Base-by-base conservation (phyloP, 805 yeast species). In the Pichia kluyveri region DNA sequence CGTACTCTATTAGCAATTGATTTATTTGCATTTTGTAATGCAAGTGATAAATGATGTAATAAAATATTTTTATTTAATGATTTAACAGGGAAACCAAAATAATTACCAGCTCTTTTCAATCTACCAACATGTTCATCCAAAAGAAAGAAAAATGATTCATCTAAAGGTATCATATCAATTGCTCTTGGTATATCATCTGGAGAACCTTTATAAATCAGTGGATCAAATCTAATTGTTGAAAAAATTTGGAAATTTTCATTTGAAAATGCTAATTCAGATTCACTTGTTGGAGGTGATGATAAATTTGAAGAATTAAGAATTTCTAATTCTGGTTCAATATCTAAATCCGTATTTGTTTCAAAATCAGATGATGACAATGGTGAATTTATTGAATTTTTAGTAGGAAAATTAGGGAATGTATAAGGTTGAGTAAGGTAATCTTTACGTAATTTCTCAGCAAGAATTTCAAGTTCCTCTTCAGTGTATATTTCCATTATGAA, bases 141-240 rank as follows among this genome's bases (percentile, higher is more conserved):
- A 19, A 88, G 68, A 55, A 83, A 80, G 64, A 86, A 87, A 49
- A 60, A 62, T 1, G 68, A 57, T 8, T 52, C 51, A 27, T 67
- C 60, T 36, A 58, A 50, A 23, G 54, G 55, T 42, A 56, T 40
- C 44, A 57, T 45, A 45, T 54, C 43, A 48, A 60, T 55, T 28
- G 63, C 65, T 40, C 62, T 53, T 23, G n/a, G 9, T 12, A 34
- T 34, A 54, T 47, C 28, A 62, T 36, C 4, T 34, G 38, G 5
- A 2, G 62, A 56, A 4, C 58, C 60, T 9, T 51, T 51, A n/a
- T 65, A 58, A 45, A 84, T 61, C 10, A 60, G 54, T 1, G 95
- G 91, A 55, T 86, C 95, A 59, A 83, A 88, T 44, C 96, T 69
- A 38, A 88, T 72, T 2, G 95, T 81, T 38, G 89, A 76, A 30